Base-by-base conservation (phyloP, 1,139 yeast species). In the Hyphopichia fennica region DNA sequence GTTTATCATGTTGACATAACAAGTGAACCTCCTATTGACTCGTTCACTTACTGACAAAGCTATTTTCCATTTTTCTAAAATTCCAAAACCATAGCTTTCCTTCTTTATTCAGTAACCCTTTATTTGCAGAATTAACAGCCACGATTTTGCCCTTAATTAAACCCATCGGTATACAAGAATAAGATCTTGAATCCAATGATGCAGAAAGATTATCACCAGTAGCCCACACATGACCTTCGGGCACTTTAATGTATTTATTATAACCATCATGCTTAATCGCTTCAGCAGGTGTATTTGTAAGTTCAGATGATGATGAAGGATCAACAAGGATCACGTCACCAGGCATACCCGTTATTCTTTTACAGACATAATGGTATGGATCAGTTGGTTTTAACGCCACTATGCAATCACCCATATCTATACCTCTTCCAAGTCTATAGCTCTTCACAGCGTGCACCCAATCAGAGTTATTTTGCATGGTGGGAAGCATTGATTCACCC, bases 401-500 rank as follows among this genome's bases (percentile, higher is more conserved):
- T 3, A 95, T 78, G 45, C 95, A 77, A 58, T 93, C 99, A 0
- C 99, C 99, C 49, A 86, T 81, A 35, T 75, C 65, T 15, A 89
- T 61, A 16, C 72, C 72, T 42, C 84, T 65, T 2, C 93, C 95
- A 43, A 77, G 72, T 41, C 79, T 70, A 53, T 69, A 69, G 34
- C 62, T 56, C 60, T 89, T 93, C 51, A 83, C 71, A 3, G 89
- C 87, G 53, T 87, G 87, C 5, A 90, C 96, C 60, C 78, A 89
- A 60, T 91, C 98, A 39, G 84, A 79, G 19, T 77, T 67, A 20
- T 83, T 79, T 47, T 84, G 83, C 30, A 93, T 66, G 0, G 98
- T 90, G 1, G 99, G 97, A 34, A 93, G 74, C 99, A 93, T 93
- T 28, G 96, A 87, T 57, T 90, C 97, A 3, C 99, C 99, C 50